Evolutionary conservation across 1,284 basidiomycete genomes (phyloP).

Genomic region (Boletus semigastroideus): DNA sequence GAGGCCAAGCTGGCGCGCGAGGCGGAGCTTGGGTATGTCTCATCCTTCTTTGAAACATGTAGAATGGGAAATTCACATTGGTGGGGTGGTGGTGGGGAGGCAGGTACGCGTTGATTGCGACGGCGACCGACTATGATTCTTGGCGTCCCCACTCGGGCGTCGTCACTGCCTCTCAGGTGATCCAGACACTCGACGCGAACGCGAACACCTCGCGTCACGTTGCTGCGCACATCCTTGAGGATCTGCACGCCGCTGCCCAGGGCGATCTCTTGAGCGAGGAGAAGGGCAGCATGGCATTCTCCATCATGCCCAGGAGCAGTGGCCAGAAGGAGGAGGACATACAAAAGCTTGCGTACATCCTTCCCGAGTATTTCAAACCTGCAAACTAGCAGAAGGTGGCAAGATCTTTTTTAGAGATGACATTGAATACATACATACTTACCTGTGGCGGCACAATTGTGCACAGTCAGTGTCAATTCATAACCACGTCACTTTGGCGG

Average conservation of each 20-base stretch:
- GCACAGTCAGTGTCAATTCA: too few relatives aligned
- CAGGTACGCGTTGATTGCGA: slow-evolving; percentile 88
- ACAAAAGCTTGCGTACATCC: slow-evolving; percentile 75
- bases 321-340: slow-evolving; percentile 66
- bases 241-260: slow-evolving; percentile 64
- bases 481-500: too few relatives aligned
- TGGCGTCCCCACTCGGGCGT: slow-evolving; percentile 80
- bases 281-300: slow-evolving; percentile 77
- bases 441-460: too few relatives aligned
- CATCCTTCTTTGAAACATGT: background rate
- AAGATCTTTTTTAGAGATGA: too few relatives aligned
- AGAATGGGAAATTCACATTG: too few relatives aligned
- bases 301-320: slow-evolving; percentile 77
- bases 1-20: slow-evolving; percentile 96
- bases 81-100: too few relatives aligned
- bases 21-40: slow-evolving; percentile 80
- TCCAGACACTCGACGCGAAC: slow-evolving; percentile 85
- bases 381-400: slow-evolving; percentile 8
- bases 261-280: slow-evolving; percentile 50
- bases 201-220: slow-evolving; percentile 80
- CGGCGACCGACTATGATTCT: slow-evolving; percentile 88
- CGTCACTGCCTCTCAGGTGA: slow-evolving; percentile 88
- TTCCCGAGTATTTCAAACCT: slow-evolving; percentile 67
- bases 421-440: too few relatives aligned
- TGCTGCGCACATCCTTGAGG: slow-evolving; percentile 75